Percentiles rank a stretch among this genome's conserved stretches.
These are phyloP conservation scores for Mycosarcoma mackinlayi DNA, from an alignment of 1,284 basidiomycete genomes.

Conservation along the genomic window DNA sequence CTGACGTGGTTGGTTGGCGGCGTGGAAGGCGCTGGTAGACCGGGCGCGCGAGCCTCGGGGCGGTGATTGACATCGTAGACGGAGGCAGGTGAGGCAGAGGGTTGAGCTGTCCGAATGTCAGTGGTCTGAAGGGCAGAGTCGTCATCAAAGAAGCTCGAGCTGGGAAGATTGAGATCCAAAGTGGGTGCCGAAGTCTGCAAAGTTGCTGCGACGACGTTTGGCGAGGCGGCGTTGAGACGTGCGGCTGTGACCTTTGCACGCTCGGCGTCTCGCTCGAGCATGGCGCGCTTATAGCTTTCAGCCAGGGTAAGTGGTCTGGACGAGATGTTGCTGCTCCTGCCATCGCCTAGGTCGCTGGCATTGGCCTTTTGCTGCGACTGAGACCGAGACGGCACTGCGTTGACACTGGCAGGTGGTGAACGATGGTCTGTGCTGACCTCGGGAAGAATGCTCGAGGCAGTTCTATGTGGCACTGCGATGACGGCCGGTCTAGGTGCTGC, in stretches of 20 bases:
- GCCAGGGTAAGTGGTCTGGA: slow-evolving; percentile 24
- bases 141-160: slow-evolving; percentile 36
- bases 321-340: slow-evolving; percentile 7
- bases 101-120: neutral
- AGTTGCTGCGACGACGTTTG: neutral
- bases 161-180: slow-evolving; percentile 44
- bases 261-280: slow-evolving; percentile 35
- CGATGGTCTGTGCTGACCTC: neutral
- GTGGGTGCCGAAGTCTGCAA: slow-evolving; percentile 20
- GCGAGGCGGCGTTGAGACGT: neutral
- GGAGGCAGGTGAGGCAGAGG: neutral
- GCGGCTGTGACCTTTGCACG: slow-evolving; percentile 11
- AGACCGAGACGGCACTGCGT: neutral
- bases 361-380: neutral
- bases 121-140: neutral
- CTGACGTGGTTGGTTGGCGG: slow-evolving; percentile 1
- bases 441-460: slow-evolving; percentile 5
- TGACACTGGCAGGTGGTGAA: neutral
- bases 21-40: neutral
- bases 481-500: neutral
- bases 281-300: slow-evolving; percentile 39
- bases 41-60: neutral
- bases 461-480: slow-evolving; percentile 19
- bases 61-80: neutral
- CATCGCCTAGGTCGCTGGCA: slow-evolving; percentile 1